phyloP scores from a whole-genome alignment of 208 protist genomes.

The Wallacemonas rigidus region DNA sequence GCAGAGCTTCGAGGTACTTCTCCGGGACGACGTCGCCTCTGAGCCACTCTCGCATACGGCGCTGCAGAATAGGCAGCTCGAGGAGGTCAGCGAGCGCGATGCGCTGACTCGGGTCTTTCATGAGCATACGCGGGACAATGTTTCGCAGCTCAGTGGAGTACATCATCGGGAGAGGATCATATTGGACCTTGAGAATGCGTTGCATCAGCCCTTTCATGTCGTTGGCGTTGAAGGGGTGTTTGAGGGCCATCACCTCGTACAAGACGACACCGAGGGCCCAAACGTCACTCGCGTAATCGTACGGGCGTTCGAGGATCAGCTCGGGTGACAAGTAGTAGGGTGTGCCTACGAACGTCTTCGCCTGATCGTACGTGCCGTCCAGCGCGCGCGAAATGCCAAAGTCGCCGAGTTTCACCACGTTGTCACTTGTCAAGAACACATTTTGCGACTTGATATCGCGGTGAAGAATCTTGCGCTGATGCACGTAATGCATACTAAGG shows the following conservation, averaged over 20 bases:
- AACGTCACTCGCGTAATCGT: constrained; percentile 94
- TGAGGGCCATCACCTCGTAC: constrained; percentile 87
- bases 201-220: constrained; percentile 90
- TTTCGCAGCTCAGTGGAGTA: constrained; percentile 79
- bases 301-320: constrained; percentile 92
- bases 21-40: constrained; percentile 59
- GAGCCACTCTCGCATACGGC: constrained; percentile 79
- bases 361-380: constrained; percentile 90
- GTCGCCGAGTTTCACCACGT: constrained; percentile 92
- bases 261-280: constrained; percentile 93
- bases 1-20: constrained; percentile 72
- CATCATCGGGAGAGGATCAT: constrained; percentile 70
- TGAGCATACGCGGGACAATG: constrained; percentile 76
- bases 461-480: constrained; percentile 93
- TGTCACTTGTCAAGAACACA: constrained; percentile 90
- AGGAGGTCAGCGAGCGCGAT: constrained; percentile 71
- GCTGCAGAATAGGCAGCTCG: constrained; percentile 70
- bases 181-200: constrained; percentile 87
- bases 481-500: constrained; percentile 90
- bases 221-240: constrained; percentile 89
- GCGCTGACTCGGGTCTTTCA: constrained; percentile 70
- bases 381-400: constrained; percentile 94
- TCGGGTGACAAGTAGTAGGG: constrained; percentile 95
- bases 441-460: constrained; percentile 95
- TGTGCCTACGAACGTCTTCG: constrained; percentile 94